Evolutionary conservation across 345 rosid species (phyloP).

Genomic region (Stellera chamaejasme): DNA sequence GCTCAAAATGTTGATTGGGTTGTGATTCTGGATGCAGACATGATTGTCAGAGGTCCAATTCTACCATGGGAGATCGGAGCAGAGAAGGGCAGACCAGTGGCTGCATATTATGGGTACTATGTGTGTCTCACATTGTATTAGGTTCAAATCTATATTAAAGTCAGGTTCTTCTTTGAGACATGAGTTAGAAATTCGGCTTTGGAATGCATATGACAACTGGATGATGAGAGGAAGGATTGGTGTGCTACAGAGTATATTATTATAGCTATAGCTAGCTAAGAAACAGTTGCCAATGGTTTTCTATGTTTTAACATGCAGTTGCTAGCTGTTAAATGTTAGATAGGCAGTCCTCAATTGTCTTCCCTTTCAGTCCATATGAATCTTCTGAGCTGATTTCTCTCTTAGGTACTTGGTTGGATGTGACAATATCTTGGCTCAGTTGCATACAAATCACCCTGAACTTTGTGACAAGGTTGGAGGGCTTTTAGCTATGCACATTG

Average conservation of each 20-base stretch:
- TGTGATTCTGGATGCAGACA: constrained; percentile 95
- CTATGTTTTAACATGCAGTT: not conserved
- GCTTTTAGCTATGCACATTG: constrained; percentile 94
- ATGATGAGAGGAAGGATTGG: no score
- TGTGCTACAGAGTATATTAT: no score
- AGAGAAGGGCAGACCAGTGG: constrained; percentile 73
- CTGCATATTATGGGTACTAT: constrained; percentile 88
- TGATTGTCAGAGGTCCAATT: constrained; percentile 90
- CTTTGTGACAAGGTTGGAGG: constrained; percentile 98
- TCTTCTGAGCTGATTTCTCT: constrained; percentile 8
- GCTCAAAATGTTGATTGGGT: constrained; percentile 92
- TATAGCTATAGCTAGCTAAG: no score
- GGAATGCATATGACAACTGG: no score
- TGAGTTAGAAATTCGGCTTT: no score
- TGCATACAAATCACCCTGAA: constrained; percentile 78
- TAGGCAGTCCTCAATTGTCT: not conserved
- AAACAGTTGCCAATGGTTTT: no score
- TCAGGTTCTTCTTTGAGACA: constrained; percentile 6
- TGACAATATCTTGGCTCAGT: constrained; percentile 70
- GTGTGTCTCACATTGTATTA: not conserved
- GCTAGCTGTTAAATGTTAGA: not conserved
- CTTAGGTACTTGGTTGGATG: constrained; percentile 89
- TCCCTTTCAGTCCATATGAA: not conserved
- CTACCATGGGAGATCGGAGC: constrained; percentile 97
- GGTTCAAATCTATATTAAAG: not conserved